Base-by-base conservation (phyloP, 2,329 filamentous ascomycete species). In the Didymellaceae sp. region DNA sequence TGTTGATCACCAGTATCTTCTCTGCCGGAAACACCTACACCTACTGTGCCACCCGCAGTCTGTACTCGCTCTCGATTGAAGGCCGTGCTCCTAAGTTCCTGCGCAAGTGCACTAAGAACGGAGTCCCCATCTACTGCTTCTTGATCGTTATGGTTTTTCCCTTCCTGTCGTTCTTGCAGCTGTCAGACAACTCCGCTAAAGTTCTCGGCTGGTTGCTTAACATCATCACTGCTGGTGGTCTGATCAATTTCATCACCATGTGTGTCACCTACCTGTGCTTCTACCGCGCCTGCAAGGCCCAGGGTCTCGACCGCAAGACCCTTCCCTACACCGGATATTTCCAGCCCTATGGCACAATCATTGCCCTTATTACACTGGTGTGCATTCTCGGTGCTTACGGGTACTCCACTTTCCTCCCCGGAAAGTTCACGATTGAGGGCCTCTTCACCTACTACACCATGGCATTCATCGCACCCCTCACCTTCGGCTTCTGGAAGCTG, bases 111-210 rank as follows among this genome's bases (percentile, higher is more conserved):
- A 88, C 81, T 8, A 78, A 76, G 57, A 79, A 80, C 9, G 86
- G 86, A 63, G 83, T 94, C 0, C 90, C 90, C 0, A 80, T 91
- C 55, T 90, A 88, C 72, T 89, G 86, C 65, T 88, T 93, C 30
- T 57, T 71, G 1, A 71, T 86, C 21, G 87, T 89, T 0, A 79
- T 91, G 37, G 68, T 82, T 3, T 85, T 94, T 61, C 82, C 87
- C 1, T 77, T 91, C 6, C 75, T 95, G 9, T 83, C 86, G 2
- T 94, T 91, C 72, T 75, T 92, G 38, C 86, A 91, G 70, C 80
- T 93, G 14, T 87, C 83, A 6, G 80, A 83, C 55, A 79, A 79
- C 50, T 80, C 85, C 0, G 81, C 87, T 4, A 83, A 86, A 21
- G 89, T 91, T 1, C 76, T 92, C 55, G 79, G 79, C 35, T 91